Evolutionary conservation across 768 basidiomycete species (phyloP).

Genomic region (Sporobolomyces roseus): DNA sequence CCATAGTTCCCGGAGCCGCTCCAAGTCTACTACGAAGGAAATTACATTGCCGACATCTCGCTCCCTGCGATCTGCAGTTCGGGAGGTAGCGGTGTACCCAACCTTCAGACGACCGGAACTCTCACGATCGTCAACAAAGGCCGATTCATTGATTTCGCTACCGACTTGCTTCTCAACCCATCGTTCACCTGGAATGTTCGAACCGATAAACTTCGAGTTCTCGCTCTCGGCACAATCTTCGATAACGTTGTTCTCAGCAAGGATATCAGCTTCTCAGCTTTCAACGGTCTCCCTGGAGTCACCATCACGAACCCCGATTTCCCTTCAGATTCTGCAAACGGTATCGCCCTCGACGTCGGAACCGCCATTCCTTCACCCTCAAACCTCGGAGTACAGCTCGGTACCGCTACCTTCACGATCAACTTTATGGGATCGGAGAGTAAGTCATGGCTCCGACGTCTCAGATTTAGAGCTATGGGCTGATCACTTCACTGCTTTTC

Average conservation of each 20-base stretch:
- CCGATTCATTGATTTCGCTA: constrained; percentile 58
- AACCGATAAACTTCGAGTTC: constrained; percentile 61
- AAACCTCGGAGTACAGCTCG: constrained; percentile 57
- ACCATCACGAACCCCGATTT: constrained; percentile 67
- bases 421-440: constrained; percentile 55
- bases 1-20: constrained; percentile 59
- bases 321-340: constrained; percentile 48
- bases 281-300: constrained; percentile 62
- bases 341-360: constrained; percentile 40
- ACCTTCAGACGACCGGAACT: constrained; percentile 58
- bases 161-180: constrained; percentile 48
- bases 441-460: too few species aligned
- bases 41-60: constrained; percentile 61
- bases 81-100: constrained; percentile 64
- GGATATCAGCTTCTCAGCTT: constrained; percentile 53
- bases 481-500: too few species aligned
- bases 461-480: too few species aligned
- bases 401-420: constrained; percentile 61
- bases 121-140: constrained; percentile 59
- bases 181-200: constrained; percentile 68
- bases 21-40: constrained; percentile 63
- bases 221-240: constrained; percentile 66
- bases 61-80: constrained; percentile 66
- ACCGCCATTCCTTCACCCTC: constrained; percentile 25
- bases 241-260: constrained; percentile 63